phyloP scores from a whole-genome alignment of 179 eudicot genomes.

The Beta lomatogona region DNA sequence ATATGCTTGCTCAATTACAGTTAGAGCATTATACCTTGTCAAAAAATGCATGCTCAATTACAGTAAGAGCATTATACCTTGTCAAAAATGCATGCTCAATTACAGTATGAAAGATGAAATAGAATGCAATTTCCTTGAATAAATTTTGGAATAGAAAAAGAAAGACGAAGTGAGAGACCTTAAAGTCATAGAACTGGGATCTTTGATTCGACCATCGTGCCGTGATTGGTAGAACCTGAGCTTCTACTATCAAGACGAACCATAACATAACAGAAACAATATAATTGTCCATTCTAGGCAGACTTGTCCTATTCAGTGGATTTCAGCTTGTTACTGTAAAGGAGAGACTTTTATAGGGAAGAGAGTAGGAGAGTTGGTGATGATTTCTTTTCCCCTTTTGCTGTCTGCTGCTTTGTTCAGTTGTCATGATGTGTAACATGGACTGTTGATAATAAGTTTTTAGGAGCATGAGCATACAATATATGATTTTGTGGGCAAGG shows the following conservation, averaged over 20 bases:
- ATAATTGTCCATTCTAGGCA: constrained; percentile 22
- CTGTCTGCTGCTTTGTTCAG: constrained; percentile 8
- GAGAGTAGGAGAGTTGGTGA: not conserved
- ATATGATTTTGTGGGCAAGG: constrained; percentile 28
- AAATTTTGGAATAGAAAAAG: not conserved
- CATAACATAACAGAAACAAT: constrained; percentile 19
- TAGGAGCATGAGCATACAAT: constrained; percentile 29
- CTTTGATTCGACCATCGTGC: constrained; percentile 19
- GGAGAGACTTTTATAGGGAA: constrained; percentile 13
- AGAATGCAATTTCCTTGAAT: not conserved
- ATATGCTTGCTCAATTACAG: too few species aligned
- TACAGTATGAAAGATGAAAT: not conserved
- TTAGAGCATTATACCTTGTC: not conserved
- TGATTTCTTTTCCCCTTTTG: not conserved
- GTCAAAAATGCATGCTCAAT: not conserved
- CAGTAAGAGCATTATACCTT: not conserved
- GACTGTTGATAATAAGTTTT: constrained; percentile 35
- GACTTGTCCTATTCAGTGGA: constrained; percentile 1
- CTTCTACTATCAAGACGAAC: constrained; percentile 25
- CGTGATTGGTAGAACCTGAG: constrained; percentile 21
- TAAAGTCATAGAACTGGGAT: constrained; percentile 59
- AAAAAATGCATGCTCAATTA: not conserved
- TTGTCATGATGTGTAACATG: constrained; percentile 38
- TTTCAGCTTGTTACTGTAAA: constrained; percentile 3
- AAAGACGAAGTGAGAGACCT: constrained; percentile 34